phyloP scores from a whole-genome alignment of 371 early-diverging fungal species.

The Thermomucor indicae-seudaticae region DNA sequence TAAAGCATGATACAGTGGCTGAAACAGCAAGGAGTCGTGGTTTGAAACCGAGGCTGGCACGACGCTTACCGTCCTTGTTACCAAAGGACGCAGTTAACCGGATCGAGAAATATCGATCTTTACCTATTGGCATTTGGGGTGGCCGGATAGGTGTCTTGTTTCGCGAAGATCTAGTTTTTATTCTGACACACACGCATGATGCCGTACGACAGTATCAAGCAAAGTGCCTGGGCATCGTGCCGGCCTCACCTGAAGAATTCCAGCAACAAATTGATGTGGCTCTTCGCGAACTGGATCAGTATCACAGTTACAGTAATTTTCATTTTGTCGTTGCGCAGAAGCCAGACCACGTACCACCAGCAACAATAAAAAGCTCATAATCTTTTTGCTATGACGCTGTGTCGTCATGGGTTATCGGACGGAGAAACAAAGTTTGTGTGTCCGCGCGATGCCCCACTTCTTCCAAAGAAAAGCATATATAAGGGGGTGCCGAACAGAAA shows the following conservation, averaged over 20 bases:
- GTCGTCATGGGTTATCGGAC: too few relatives aligned
- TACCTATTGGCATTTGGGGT: conserved; percentile 29
- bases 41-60: conserved; percentile 21
- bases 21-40: conserved; percentile 17
- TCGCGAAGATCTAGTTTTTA: conserved; percentile 19
- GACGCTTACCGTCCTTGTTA: conserved; percentile 12
- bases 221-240: not conserved
- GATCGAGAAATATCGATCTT: conserved; percentile 21
- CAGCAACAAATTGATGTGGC: conserved; percentile 5
- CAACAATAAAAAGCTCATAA: too few relatives aligned
- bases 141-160: conserved; percentile 24
- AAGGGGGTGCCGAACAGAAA: too few relatives aligned
- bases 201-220: conserved; percentile 10
- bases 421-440: too few relatives aligned
- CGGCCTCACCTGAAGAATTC: not conserved
- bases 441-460: too few relatives aligned
- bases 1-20: conserved; percentile 14
- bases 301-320: conserved; percentile 26
- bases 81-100: conserved; percentile 13
- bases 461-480: too few relatives aligned
- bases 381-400: too few relatives aligned
- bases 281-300: conserved; percentile 19
- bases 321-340: conserved; percentile 18
- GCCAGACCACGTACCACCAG: too few relatives aligned
- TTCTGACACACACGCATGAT: conserved; percentile 10